These are phyloP conservation scores for Arachis monticola DNA, from an alignment of 331 rosid species.

Conservation along the genomic window DNA sequence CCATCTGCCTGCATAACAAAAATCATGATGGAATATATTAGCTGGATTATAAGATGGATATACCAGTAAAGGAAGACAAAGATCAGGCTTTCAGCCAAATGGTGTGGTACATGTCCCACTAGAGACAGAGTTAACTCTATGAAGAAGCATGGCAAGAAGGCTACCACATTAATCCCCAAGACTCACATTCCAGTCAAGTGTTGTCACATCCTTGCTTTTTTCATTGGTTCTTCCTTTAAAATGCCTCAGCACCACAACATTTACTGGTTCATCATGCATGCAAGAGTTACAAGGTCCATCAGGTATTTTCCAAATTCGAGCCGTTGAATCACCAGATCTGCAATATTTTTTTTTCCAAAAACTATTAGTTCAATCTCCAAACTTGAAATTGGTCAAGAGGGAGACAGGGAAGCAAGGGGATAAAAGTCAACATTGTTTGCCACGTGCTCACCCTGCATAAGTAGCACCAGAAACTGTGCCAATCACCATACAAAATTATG, in stretches of 20 bases:
- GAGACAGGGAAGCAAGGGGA: neutral
- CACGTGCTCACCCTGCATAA: neutral
- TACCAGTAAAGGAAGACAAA: neutral
- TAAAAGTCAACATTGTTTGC: constrained; percentile 9
- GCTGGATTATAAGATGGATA: constrained; percentile 3
- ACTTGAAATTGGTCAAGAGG: constrained; percentile 29
- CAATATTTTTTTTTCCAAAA: constrained; percentile 30
- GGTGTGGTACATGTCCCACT: neutral
- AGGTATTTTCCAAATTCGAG: constrained; percentile 51
- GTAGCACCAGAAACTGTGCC: constrained; percentile 9
- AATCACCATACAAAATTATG: neutral
- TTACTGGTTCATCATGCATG: constrained; percentile 29
- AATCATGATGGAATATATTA: constrained; percentile 7
- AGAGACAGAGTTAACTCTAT: constrained; percentile 15
- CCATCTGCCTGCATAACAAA: constrained; percentile 53
- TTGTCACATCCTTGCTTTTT: constrained; percentile 55
- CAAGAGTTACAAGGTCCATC: constrained; percentile 44
- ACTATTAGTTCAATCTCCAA: constrained; percentile 49
- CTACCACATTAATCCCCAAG: constrained; percentile 8
- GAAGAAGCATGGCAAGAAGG: neutral
- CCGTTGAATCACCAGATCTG: constrained; percentile 60
- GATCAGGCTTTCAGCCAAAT: constrained; percentile 2
- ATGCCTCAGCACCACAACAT: constrained; percentile 48
- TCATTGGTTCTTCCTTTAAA: constrained; percentile 53
- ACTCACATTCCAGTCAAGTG: constrained; percentile 62